Conservation (phyloP, 2,329 filamentous ascomycete species). For the Scytalidium lignicola region DNA sequence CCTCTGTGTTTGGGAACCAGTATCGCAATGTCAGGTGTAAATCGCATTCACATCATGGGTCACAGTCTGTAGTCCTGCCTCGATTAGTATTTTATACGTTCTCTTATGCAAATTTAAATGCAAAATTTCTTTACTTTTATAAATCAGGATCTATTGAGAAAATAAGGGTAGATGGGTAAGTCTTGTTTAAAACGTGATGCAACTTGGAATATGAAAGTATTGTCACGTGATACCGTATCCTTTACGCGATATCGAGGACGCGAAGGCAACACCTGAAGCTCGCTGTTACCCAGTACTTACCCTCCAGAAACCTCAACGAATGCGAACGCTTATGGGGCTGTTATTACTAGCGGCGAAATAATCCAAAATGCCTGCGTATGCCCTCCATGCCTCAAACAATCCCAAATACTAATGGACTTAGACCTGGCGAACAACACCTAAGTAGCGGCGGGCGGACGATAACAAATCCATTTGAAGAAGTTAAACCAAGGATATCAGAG, state of each 20-base stretch:
- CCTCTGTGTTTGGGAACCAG: not conserved
- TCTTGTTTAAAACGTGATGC: no score
- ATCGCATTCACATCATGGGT: not conserved
- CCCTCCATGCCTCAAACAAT: not conserved
- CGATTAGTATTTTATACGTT: not conserved
- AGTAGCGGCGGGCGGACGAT: constrained; percentile 35
- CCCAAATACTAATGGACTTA: constrained; percentile 29
- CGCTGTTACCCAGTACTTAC: not conserved
- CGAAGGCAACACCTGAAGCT: not conserved
- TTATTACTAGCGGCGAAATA: constrained; percentile 7
- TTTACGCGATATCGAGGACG: not conserved
- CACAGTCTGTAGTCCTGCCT: not conserved
- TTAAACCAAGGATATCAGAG: constrained; percentile 61
- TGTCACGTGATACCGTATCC: not conserved
- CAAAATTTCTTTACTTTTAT: not conserved
- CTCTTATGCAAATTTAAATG: not conserved
- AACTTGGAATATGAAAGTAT: not conserved
- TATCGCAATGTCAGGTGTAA: not conserved
- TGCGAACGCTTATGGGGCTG: constrained; percentile 7
- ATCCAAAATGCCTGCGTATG: constrained; percentile 43
- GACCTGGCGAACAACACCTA: constrained; percentile 63
- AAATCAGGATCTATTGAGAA: no score
- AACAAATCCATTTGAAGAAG: constrained; percentile 78
- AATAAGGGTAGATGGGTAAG: no score
- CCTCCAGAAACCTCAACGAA: constrained; percentile 9